Evolutionary conservation across 83 land plant genomes (phyloP).

Genomic region (Larix sibirica): DNA sequence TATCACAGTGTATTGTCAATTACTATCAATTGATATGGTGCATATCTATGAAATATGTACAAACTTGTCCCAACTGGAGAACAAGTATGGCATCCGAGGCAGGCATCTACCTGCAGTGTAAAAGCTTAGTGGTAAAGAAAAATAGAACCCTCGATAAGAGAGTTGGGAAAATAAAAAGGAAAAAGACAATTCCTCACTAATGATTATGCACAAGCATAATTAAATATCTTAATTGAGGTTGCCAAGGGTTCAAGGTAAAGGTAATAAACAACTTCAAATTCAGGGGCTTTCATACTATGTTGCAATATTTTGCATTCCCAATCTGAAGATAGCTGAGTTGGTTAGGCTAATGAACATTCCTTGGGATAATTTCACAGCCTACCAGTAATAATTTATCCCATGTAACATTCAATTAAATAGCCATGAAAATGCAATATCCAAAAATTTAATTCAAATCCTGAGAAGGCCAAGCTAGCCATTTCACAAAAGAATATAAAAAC

Average conservation of each 20-base stretch:
- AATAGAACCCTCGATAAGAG: not conserved
- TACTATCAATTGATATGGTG: not conserved
- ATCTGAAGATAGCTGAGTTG: not conserved
- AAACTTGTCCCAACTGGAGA: not conserved
- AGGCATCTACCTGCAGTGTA: not conserved
- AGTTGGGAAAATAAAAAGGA: not conserved
- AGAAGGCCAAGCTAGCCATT: not conserved
- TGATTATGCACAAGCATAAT: not conserved
- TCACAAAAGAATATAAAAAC: conserved; percentile 11
- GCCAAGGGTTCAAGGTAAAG: not conserved
- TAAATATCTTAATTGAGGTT: not conserved
- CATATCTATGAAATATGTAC: not conserved
- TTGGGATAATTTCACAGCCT: not conserved
- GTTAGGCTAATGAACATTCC: not conserved
- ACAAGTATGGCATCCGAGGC: not conserved
- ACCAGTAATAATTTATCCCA: not conserved
- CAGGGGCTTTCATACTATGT: not conserved
- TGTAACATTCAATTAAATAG: not conserved
- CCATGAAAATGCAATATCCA: not conserved
- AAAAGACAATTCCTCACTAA: not conserved
- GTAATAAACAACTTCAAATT: not conserved
- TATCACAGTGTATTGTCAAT: not conserved
- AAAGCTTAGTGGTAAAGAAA: not conserved
- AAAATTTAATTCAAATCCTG: not conserved
- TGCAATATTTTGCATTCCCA: not conserved